phyloP scores from a whole-genome alignment of 139 green algal genomes.

The Chlorella ohadii region DNA sequence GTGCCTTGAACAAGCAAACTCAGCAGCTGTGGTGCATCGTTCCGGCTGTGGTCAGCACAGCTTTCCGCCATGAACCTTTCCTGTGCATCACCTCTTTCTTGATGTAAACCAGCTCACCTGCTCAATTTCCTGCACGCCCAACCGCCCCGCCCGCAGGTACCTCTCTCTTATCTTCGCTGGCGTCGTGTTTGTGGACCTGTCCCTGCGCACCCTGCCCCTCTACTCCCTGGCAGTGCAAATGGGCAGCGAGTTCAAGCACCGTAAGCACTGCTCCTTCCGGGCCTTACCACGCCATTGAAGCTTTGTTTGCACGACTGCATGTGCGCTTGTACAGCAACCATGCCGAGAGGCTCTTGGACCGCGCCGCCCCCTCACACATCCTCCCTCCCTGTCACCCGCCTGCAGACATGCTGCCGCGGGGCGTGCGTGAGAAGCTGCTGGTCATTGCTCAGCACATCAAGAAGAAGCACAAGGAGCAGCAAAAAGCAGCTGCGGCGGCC shows the following conservation, averaged over 20 bases:
- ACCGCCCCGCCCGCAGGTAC: no score
- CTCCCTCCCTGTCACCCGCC: no score
- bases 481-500: background rate
- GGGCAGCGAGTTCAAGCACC: slow-evolving; percentile 51
- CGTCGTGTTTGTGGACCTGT: slow-evolving; percentile 43
- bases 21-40: no score
- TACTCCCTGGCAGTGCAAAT: slow-evolving; percentile 63
- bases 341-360: no score
- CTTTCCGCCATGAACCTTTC: no score
- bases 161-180: slow-evolving; percentile 39
- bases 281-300: no score
- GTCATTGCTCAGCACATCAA: slow-evolving; percentile 31
- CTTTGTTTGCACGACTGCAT: no score
- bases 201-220: slow-evolving; percentile 42
- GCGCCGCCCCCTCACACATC: background rate
- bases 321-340: no score
- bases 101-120: no score
- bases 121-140: slow-evolving; percentile 60
- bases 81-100: no score
- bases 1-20: no score
- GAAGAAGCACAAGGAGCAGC: slow-evolving; percentile 25
- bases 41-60: no score
- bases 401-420: slow-evolving; percentile 17
- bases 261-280: background rate
- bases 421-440: slow-evolving; percentile 30